Percentiles rank a stretch among this genome's conserved stretches.
Conservation (phyloP, 2,329 filamentous ascomycete species). For the Penicillium sp. region DNA sequence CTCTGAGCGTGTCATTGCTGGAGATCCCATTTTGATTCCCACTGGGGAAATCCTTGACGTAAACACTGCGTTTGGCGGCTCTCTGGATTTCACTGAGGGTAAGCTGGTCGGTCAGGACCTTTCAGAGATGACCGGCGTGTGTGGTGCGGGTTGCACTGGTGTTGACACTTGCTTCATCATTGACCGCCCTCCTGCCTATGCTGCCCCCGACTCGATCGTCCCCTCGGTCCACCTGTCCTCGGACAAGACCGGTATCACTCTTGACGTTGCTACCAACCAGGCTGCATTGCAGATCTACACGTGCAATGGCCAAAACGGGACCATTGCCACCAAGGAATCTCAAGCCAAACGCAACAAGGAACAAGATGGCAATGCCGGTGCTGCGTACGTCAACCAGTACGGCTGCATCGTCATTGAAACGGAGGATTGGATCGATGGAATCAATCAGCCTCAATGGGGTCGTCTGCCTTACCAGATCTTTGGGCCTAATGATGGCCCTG, state of each 20-base stretch:
- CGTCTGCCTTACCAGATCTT: slow-evolving; percentile 50
- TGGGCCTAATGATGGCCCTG: slow-evolving; percentile 39
- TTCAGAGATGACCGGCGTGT: slow-evolving; percentile 65
- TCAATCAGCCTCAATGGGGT: slow-evolving; percentile 88
- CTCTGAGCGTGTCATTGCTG: slow-evolving; percentile 45
- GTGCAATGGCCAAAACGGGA: slow-evolving; percentile 74
- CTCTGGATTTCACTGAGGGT: slow-evolving; percentile 65
- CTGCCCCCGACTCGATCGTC: slow-evolving; percentile 34
- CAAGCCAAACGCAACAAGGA: slow-evolving; percentile 53
- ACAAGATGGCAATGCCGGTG: slow-evolving; percentile 49
- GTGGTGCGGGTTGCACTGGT: slow-evolving; percentile 76
- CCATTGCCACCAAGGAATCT: slow-evolving; percentile 42
- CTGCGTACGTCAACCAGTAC: slow-evolving; percentile 58
- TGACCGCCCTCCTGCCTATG: slow-evolving; percentile 41
- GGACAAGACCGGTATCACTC: slow-evolving; percentile 72
- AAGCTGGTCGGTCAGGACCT: slow-evolving; percentile 76
- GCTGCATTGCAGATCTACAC: slow-evolving; percentile 85
- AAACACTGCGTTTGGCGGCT: slow-evolving; percentile 62
- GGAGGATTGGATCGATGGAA: slow-evolving; percentile 88
- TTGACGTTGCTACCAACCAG: slow-evolving; percentile 81
- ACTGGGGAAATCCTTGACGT: slow-evolving; percentile 73
- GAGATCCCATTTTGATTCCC: slow-evolving; percentile 66
- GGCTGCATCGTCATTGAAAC: slow-evolving; percentile 90
- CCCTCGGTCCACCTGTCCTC: slow-evolving; percentile 61
- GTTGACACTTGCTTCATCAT: slow-evolving; percentile 65